Evolutionary conservation across 352 stramenopile species (phyloP).

Genomic region (Detonula confervacea): DNA sequence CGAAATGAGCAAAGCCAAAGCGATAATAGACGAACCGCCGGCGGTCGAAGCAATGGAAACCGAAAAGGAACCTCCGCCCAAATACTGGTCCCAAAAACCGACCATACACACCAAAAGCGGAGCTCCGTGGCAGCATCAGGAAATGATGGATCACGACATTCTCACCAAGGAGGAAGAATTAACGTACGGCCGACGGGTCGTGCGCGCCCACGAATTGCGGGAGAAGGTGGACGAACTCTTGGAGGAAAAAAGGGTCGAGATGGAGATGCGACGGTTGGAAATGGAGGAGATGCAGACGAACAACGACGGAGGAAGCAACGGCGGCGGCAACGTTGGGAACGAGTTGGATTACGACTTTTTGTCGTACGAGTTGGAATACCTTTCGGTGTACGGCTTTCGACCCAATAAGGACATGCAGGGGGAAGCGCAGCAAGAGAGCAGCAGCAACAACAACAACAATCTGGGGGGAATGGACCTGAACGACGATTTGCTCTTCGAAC

Average conservation of each 20-base stretch:
- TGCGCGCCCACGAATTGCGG: conserved; percentile 41
- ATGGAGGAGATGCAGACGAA: conserved; percentile 9
- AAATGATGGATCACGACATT: conserved; percentile 72
- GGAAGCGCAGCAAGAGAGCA: neutral
- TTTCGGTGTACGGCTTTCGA: conserved; percentile 41
- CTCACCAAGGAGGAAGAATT: conserved; percentile 70
- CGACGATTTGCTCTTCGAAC: conserved; percentile 48
- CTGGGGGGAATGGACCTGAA: conserved; percentile 28
- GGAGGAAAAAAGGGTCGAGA: conserved; percentile 22
- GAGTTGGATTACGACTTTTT: conserved; percentile 38
- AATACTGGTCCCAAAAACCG: neutral
- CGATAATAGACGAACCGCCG: neutral
- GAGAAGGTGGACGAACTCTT: conserved; percentile 43
- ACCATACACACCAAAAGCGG: conserved; percentile 9
- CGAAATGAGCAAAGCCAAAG: too few relatives aligned
- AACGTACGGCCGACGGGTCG: conserved; percentile 55
- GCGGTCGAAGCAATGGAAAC: neutral
- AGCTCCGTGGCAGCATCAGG: conserved; percentile 30
- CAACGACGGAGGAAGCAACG: conserved; percentile 4
- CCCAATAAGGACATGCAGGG: neutral
- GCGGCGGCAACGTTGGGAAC: conserved; percentile 9
- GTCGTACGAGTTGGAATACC: conserved; percentile 49
- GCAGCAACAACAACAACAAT: neutral
- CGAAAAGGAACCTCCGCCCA: neutral
- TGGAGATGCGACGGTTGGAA: conserved; percentile 7